A percentile compares a stretch with the other conserved stretches of the same genome.
These are phyloP conservation scores for Hyaloscypha hepaticicola DNA, from an alignment of 495 filamentous ascomycete species.

Conservation along the genomic window DNA sequence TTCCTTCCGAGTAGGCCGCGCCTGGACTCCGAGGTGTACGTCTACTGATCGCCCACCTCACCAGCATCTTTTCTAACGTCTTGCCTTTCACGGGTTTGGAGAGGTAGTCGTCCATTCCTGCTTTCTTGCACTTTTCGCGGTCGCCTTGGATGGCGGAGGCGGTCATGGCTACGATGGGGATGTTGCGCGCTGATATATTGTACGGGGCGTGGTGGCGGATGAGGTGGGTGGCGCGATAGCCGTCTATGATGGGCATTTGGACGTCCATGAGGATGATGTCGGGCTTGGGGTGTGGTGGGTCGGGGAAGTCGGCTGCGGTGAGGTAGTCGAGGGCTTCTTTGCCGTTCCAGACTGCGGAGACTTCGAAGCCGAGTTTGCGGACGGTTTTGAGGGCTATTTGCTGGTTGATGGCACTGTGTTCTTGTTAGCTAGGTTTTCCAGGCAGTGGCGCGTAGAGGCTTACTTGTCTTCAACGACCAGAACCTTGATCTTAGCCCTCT, in stretches of 20 bases:
- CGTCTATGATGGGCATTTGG: conserved; percentile 81
- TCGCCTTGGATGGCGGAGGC: conserved; percentile 81
- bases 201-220: conserved; percentile 62
- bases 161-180: conserved; percentile 81
- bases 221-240: conserved; percentile 72
- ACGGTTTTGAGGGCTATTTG: conserved; percentile 76
- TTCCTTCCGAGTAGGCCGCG: conserved; percentile 8
- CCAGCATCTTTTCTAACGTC: conserved; percentile 69
- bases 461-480: conserved; percentile 82
- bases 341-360: conserved; percentile 71
- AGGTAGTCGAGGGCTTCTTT: conserved; percentile 73
- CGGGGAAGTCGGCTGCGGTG: conserved; percentile 35
- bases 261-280: conserved; percentile 90
- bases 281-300: conserved; percentile 45
- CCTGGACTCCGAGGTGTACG: conserved; percentile 9
- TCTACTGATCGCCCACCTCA: conserved; percentile 48
- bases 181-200: conserved; percentile 47
- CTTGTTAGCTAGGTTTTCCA: conserved; percentile 22
- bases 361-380: conserved; percentile 71
- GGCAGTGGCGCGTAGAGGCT: conserved; percentile 22
- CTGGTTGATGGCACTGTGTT: conserved; percentile 63
- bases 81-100: conserved; percentile 72
- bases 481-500: conserved; percentile 57
- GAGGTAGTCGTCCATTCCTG: conserved; percentile 85
- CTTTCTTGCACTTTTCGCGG: conserved; percentile 69